Evolutionary conservation across 2,329 filamentous ascomycete species (phyloP).

Genomic region (Xylaria digitata): DNA sequence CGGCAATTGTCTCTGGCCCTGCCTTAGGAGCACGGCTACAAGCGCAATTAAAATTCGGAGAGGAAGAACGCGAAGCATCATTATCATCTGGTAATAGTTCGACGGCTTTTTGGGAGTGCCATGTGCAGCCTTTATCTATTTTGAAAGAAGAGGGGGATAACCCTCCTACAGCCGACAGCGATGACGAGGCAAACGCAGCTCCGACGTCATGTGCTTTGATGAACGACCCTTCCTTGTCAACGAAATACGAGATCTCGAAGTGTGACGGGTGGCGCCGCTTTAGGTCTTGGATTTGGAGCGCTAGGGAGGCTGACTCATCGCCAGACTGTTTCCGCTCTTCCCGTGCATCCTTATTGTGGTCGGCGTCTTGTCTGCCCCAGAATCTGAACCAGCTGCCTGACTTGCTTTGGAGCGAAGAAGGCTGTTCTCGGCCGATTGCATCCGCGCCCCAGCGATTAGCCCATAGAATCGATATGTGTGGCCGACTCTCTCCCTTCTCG

Average conservation of each 20-base stretch:
- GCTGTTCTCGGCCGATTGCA: conserved; percentile 64
- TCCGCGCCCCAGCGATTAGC: conserved; percentile 76
- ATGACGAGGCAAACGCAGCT: conserved; percentile 47
- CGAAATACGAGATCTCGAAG: conserved; percentile 77
- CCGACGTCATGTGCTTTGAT: conserved; percentile 68
- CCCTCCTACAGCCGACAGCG: conserved; percentile 37
- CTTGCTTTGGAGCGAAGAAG: not conserved
- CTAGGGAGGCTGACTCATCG: conserved; percentile 36
- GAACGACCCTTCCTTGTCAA: conserved; percentile 80
- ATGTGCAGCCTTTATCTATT: conserved; percentile 39
- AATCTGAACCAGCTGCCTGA: conserved; percentile 31
- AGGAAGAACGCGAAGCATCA: conserved; percentile 40
- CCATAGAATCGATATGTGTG: conserved; percentile 81
- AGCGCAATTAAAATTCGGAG: conserved; percentile 35
- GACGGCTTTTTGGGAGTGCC: conserved; percentile 46
- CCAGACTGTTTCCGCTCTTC: not conserved
- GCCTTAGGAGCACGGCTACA: conserved; percentile 44
- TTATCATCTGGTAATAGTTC: conserved; percentile 44
- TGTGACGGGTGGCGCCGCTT: conserved; percentile 66
- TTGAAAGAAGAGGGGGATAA: not conserved
- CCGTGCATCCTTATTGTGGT: conserved; percentile 39
- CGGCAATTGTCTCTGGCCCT: conserved; percentile 16
- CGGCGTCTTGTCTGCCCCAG: conserved; percentile 38
- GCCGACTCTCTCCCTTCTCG: not conserved
- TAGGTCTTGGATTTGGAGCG: conserved; percentile 69